Percentiles rank a stretch among this genome's conserved stretches.
Evolutionary conservation across 2,329 filamentous ascomycete species (phyloP).

Genomic region (Aspergillus quadrilineatus): DNA sequence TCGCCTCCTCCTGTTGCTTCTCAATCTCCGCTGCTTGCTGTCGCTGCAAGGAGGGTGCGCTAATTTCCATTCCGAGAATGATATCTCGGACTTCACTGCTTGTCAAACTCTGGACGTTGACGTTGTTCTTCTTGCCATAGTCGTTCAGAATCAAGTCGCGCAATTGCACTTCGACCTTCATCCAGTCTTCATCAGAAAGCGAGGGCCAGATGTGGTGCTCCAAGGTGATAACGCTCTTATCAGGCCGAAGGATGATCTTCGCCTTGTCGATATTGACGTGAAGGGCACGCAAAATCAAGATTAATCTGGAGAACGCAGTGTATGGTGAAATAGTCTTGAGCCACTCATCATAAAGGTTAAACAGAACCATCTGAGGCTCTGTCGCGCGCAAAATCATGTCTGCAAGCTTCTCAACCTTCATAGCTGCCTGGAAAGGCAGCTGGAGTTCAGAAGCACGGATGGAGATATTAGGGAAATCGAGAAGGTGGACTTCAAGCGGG

Average conservation of each 20-base stretch:
- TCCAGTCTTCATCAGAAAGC: conserved; percentile 93
- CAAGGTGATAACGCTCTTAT: conserved; percentile 97
- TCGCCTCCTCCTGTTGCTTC: conserved; percentile 96
- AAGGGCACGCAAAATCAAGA: conserved; percentile 88
- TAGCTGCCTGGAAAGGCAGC: conserved; percentile 96
- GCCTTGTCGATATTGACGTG: conserved; percentile 99
- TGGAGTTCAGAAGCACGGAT: conserved; percentile 96
- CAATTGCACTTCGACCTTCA: conserved; percentile 97
- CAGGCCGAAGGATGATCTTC: conserved; percentile 87
- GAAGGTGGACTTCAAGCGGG: conserved; percentile 91
- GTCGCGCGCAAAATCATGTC: conserved; percentile 98
- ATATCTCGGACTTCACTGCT: conserved; percentile 97
- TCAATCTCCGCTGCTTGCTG: conserved; percentile 98
- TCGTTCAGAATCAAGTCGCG: conserved; percentile 96
- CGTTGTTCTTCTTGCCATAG: conserved; percentile 99
- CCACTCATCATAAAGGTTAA: conserved; percentile 99
- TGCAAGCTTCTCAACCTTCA: conserved; percentile 99
- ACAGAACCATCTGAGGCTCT: conserved; percentile 99
- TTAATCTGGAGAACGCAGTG: conserved; percentile 93
- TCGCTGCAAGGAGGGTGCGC: conserved; percentile 93
- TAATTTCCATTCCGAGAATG: conserved; percentile 99
- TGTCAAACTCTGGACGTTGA: conserved; percentile 95
- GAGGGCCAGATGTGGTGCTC: conserved; percentile 99
- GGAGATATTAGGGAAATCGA: conserved; percentile 98
- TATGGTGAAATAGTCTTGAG: conserved; percentile 97